Evolutionary conservation across 1,284 basidiomycete genomes (phyloP).

Genomic region (Sporisorium reilianum): DNA sequence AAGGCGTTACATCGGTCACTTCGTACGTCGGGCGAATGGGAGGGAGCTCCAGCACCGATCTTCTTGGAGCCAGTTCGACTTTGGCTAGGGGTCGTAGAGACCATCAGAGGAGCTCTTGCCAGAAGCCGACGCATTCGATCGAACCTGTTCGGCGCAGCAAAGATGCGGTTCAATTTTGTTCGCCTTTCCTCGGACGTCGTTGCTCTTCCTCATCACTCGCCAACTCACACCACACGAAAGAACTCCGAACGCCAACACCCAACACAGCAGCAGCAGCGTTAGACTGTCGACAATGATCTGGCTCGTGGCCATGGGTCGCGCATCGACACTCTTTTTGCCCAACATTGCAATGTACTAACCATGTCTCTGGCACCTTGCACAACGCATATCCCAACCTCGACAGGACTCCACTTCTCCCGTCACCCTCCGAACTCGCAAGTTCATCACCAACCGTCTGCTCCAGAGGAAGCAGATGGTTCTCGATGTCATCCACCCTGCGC

Average conservation of each 20-base stretch:
- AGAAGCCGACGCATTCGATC: background rate
- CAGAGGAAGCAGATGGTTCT: conserved; percentile 83
- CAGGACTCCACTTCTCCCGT: conserved; percentile 87
- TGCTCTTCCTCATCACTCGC: too few species aligned
- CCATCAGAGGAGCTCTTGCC: too few species aligned
- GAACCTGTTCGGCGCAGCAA: background rate
- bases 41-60: background rate
- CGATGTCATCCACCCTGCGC: conserved; percentile 94
- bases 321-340: background rate
- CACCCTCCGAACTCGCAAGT: conserved; percentile 98
- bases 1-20: background rate
- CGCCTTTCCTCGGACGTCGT: background rate
- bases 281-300: conserved; percentile 10
- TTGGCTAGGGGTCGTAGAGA: too few species aligned
- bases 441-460: conserved; percentile 98
- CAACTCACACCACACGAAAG: background rate
- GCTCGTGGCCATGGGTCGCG: background rate
- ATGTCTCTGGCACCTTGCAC: background rate
- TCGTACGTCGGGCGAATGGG: too few species aligned
- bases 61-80: background rate
- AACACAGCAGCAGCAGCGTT: conserved; percentile 19
- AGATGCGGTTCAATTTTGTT: too few species aligned
- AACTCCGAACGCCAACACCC: background rate
- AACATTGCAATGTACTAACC: conserved; percentile 9
- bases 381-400: background rate